Base-by-base conservation (phyloP, 768 basidiomycete species). In the Auricularia sp. region DNA sequence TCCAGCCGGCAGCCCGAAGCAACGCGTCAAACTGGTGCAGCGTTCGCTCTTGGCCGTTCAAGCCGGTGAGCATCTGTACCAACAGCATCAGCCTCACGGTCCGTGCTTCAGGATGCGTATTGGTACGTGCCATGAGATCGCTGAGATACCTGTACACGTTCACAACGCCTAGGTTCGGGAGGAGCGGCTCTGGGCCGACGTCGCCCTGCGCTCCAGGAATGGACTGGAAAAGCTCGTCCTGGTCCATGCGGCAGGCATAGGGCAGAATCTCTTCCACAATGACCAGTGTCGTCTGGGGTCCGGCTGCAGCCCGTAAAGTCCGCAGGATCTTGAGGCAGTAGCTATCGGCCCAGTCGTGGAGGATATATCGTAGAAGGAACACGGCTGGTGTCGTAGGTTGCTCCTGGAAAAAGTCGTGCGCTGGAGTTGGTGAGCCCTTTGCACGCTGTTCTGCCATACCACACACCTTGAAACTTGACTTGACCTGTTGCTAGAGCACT, bases 41-140 rank as follows among this genome's bases (percentile, higher is more conserved):
- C 0, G 87, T 90, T 2, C 87, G 80, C 68, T 90, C 87, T 68
- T 87, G 84, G 2, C 83, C 78, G 66, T 88, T 87, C 72, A 88
- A 86, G 59, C 79, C 80, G 4, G 79, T 80, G 70, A 85, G 83
- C 69, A 87, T 88, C 36, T 83, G 81, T 68, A 66, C 2, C 33
- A 70, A 70, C 11, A 64, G 35, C 16, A 62, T 51, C 54, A 71
- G 71, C 16, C 39, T 42, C 39, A 66, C 54, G 4, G 64, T n/a
- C 0, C 63, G 58, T 21, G 53, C 62, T 2, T 65, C 70, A 2
- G 44, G 65, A n/a, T 14, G 8, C 39, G 39, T 7, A 14, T 14
- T 42, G 8, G 3, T 29, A 29, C 39, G 39, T 42, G 12, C 39
- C 39, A 42, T 42, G 39, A 42, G 39, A 42, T 42, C 39, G 39